A percentile compares a stretch with the other conserved stretches of the same genome.
phyloP scores from a whole-genome alignment of 106 monocot species.

The Narthecium ossifragum region DNA sequence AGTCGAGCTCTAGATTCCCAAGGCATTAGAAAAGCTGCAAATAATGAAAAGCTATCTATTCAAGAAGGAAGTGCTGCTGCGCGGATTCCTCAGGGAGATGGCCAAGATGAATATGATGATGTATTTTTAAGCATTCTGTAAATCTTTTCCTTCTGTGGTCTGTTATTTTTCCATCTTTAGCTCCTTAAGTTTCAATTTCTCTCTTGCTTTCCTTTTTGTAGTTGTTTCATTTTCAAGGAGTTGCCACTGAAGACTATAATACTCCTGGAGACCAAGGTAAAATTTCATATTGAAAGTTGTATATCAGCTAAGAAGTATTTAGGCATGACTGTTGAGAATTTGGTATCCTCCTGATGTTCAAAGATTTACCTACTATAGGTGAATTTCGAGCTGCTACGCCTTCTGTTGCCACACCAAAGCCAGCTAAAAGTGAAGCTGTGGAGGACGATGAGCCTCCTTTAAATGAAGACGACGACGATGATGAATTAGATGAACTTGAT shows the following conservation, averaged over 20 bases:
- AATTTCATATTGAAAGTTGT: neutral
- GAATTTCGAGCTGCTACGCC: conserved; percentile 61
- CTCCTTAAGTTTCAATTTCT: conserved; percentile 5
- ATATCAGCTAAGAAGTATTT: too few relatives aligned
- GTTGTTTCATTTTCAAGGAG: conserved; percentile 57
- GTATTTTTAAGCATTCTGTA: conserved; percentile 18
- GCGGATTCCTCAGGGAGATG: conserved; percentile 73
- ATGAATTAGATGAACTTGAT: conserved; percentile 74
- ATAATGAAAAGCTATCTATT: neutral
- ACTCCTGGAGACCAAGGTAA: conserved; percentile 61
- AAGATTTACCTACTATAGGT: neutral
- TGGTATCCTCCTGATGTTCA: neutral
- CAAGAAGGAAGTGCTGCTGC: conserved; percentile 13
- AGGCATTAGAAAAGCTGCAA: neutral
- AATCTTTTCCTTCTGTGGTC: neutral
- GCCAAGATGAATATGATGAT: conserved; percentile 80
- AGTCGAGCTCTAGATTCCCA: neutral
- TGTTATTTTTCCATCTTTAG: neutral
- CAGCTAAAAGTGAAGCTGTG: conserved; percentile 35
- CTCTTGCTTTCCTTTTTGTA: conserved; percentile 12
- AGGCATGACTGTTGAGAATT: too few relatives aligned
- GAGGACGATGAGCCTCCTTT: conserved; percentile 95
- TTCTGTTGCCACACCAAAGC: conserved; percentile 66
- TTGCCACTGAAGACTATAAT: conserved; percentile 64
- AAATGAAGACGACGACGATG: conserved; percentile 95